A percentile compares a stretch with the other conserved stretches of the same genome.
These are phyloP conservation scores for Fusarium sp. DNA, from an alignment of 2,329 filamentous ascomycete species.

Conservation along the genomic window DNA sequence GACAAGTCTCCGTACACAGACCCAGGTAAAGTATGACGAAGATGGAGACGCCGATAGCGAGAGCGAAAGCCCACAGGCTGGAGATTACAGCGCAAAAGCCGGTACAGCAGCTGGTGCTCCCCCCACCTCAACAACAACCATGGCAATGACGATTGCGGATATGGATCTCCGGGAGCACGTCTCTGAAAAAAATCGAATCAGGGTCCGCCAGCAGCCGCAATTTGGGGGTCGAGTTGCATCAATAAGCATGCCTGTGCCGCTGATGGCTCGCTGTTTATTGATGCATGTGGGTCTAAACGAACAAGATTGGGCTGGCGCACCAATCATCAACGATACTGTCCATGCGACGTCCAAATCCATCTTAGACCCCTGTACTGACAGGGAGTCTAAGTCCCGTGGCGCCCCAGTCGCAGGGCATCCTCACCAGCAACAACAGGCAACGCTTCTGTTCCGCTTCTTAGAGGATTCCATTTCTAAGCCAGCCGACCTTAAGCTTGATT, in stretches of 20 bases:
- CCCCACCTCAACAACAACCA: conserved; percentile 29
- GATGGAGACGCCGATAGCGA: background rate
- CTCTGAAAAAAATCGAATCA: conserved; percentile 26
- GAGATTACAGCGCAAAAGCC: conserved; percentile 28
- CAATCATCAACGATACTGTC: conserved; percentile 31
- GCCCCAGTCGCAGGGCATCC: conserved; percentile 25
- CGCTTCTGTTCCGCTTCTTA: conserved; percentile 26
- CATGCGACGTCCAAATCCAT: conserved; percentile 36
- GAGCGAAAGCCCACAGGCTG: background rate
- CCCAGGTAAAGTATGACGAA: conserved; percentile 6
- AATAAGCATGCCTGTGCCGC: conserved; percentile 31
- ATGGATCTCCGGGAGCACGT: conserved; percentile 33
- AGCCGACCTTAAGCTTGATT: conserved; percentile 12
- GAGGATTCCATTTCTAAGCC: conserved; percentile 35
- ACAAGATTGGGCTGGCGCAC: conserved; percentile 36
- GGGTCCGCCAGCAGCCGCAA: conserved; percentile 38
- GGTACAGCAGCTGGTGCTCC: background rate
- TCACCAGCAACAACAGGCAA: conserved; percentile 16
- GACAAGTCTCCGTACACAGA: conserved; percentile 19
- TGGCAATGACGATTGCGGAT: conserved; percentile 33
- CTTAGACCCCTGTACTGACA: conserved; percentile 26
- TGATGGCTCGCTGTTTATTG: conserved; percentile 33
- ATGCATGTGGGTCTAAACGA: conserved; percentile 32
- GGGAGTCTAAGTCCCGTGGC: conserved; percentile 23
- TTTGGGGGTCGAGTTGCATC: conserved; percentile 34